These are phyloP conservation scores for Jacaranda mimosifolia DNA, from an alignment of 257 asterid genomes.

Conservation along the genomic window DNA sequence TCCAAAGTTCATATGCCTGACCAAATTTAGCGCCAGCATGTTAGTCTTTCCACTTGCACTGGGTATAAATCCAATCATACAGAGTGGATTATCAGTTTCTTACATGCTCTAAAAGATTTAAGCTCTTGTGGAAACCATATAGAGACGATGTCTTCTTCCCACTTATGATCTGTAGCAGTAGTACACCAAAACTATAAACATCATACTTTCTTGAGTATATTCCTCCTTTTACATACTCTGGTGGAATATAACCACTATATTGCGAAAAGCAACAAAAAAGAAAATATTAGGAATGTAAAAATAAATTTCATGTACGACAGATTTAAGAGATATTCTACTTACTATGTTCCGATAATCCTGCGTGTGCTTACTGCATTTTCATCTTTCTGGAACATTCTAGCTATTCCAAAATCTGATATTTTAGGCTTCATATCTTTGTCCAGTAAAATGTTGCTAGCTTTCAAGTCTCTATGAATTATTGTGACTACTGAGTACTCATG, in stretches of 20 bases:
- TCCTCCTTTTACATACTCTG: slow-evolving; percentile 51
- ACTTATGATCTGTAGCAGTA: slow-evolving; percentile 51
- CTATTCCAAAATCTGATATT: slow-evolving; percentile 26
- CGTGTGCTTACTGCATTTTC: slow-evolving; percentile 44
- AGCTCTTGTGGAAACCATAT: slow-evolving; percentile 41
- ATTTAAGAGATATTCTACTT: slow-evolving; percentile 20
- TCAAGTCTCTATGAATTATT: slow-evolving; percentile 50
- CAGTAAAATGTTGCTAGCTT: slow-evolving; percentile 31
- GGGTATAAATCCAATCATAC: not conserved
- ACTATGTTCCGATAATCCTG: slow-evolving; percentile 55
- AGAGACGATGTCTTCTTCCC: slow-evolving; percentile 43
- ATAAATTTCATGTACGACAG: not conserved
- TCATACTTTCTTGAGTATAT: slow-evolving; percentile 52
- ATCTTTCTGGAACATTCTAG: slow-evolving; percentile 41
- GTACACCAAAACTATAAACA: slow-evolving; percentile 54
- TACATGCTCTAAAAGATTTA: slow-evolving; percentile 49
- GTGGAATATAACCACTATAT: slow-evolving; percentile 54
- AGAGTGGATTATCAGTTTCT: not conserved
- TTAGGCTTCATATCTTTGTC: slow-evolving; percentile 28
- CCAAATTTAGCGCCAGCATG: slow-evolving; percentile 2
- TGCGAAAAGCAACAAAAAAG: not conserved
- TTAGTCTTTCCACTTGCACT: not conserved
- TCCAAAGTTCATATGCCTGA: slow-evolving; percentile 55
- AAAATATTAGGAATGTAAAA: not conserved
- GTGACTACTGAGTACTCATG: slow-evolving; percentile 52